These are phyloP conservation scores for Trypanosoma vivax DNA, from an alignment of 208 protist species.

Conservation along the genomic window DNA sequence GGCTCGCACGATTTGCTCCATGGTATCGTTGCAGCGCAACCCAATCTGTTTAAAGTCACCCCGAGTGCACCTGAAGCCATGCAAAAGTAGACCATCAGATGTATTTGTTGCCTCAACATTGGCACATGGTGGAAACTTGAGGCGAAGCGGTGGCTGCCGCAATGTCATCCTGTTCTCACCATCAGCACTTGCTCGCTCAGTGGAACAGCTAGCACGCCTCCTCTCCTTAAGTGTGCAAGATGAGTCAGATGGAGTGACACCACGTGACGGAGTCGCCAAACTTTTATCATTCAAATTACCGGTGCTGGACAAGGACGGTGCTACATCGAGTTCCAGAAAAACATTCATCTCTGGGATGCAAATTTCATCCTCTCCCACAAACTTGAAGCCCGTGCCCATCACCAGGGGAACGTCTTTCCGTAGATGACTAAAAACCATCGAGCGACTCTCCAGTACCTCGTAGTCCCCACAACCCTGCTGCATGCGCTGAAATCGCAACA, in stretches of 20 bases:
- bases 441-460: slow-evolving; percentile 53
- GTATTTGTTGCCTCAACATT: slow-evolving; percentile 52
- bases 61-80: slow-evolving; percentile 34
- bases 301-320: background rate
- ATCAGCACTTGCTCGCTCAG: background rate
- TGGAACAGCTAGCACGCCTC: no score
- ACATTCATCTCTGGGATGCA: slow-evolving; percentile 36
- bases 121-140: slow-evolving; percentile 61
- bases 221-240: no score
- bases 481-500: slow-evolving; percentile 40
- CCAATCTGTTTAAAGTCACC: slow-evolving; percentile 52
- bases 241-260: no score
- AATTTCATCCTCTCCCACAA: slow-evolving; percentile 48
- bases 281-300: background rate
- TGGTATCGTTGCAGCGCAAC: slow-evolving; percentile 68
- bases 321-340: slow-evolving; percentile 33
- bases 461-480: slow-evolving; percentile 53
- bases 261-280: background rate
- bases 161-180: background rate
- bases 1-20: slow-evolving; percentile 25
- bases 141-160: slow-evolving; percentile 7
- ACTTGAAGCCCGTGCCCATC: slow-evolving; percentile 48
- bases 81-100: slow-evolving; percentile 49
- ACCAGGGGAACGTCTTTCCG: slow-evolving; percentile 36
- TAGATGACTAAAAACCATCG: slow-evolving; percentile 25